Conservation (phyloP, 441 rosid genomes). For the Euphorbia schlechtendalii region DNA sequence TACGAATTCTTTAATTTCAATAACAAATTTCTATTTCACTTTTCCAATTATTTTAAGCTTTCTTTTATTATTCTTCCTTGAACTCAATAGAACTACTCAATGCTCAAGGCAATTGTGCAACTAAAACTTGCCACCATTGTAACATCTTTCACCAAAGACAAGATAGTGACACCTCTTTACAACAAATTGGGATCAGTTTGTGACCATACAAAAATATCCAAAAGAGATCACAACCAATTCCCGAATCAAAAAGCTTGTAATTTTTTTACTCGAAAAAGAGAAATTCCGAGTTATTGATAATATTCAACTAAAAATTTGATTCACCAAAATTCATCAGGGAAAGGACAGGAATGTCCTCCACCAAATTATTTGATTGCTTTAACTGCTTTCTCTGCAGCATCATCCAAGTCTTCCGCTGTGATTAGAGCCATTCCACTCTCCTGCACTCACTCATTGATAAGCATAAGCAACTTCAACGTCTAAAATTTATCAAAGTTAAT, state of each 20-base stretch:
- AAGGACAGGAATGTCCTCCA: slow-evolving; percentile 14
- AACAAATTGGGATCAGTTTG: no score
- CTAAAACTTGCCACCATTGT: no score
- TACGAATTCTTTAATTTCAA: no score
- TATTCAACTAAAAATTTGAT: slow-evolving; percentile 8
- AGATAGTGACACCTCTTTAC: no score
- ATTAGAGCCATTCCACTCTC: slow-evolving; percentile 86
- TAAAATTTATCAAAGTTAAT: background rate
- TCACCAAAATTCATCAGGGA: slow-evolving; percentile 18
- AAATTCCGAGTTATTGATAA: slow-evolving; percentile 3
- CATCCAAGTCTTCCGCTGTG: slow-evolving; percentile 93
- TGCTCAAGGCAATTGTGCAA: no score
- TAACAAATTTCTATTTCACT: no score
- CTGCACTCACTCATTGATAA: slow-evolving; percentile 36
- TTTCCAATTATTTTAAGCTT: no score
- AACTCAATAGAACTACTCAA: no score
- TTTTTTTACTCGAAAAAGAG: background rate
- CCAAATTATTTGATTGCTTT: slow-evolving; percentile 38
- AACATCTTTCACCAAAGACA: no score
- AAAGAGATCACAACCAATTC: slow-evolving; percentile 1
- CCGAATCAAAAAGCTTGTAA: background rate
- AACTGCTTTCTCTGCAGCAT: slow-evolving; percentile 95
- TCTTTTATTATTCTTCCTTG: no score
- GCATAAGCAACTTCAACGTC: background rate
- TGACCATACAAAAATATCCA: no score